A percentile compares a stretch with the other conserved stretches of the same genome.
These are phyloP conservation scores for Rhodamnia rubescens DNA, from an alignment of 345 rosid genomes.

Conservation along the genomic window DNA sequence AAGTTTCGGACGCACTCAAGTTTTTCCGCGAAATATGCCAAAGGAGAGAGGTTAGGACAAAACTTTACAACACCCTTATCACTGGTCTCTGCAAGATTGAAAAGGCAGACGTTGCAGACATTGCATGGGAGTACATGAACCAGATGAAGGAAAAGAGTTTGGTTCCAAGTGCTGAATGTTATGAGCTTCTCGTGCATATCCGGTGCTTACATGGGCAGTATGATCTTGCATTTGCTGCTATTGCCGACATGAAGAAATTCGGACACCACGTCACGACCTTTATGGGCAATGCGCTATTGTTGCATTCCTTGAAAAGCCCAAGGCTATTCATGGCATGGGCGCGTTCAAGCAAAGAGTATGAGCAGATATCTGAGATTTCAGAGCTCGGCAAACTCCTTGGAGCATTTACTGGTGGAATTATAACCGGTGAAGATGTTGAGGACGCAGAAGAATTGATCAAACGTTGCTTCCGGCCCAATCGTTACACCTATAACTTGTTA, in stretches of 20 bases:
- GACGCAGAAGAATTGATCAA: constrained; percentile 38
- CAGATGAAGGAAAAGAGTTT: constrained; percentile 35
- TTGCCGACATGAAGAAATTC: constrained; percentile 36
- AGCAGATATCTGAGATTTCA: constrained; percentile 26
- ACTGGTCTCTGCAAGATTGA: constrained; percentile 46
- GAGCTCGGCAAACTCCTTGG: constrained; percentile 56
- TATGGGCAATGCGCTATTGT: constrained; percentile 63
- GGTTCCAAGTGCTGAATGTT: constrained; percentile 43
- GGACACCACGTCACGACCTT: constrained; percentile 47
- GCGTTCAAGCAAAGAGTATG: constrained; percentile 19
- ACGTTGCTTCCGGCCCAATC: constrained; percentile 48
- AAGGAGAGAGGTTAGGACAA: constrained; percentile 17
- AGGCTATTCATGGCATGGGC: constrained; percentile 55
- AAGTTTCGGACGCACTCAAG: constrained; percentile 46
- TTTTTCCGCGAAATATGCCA: constrained; percentile 30
- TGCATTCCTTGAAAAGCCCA: constrained; percentile 31
- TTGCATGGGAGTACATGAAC: constrained; percentile 31
- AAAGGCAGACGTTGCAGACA: constrained; percentile 23
- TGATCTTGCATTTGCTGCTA: constrained; percentile 32
- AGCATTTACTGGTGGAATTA: constrained; percentile 35
- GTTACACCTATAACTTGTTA: constrained; percentile 54
- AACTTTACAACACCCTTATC: constrained; percentile 35
- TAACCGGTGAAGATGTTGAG: constrained; percentile 16
- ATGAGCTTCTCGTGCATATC: constrained; percentile 37
- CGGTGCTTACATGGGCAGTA: constrained; percentile 26